Base-by-base conservation (phyloP, 2,329 filamentous ascomycete species). In the Macrophomina tecta region DNA sequence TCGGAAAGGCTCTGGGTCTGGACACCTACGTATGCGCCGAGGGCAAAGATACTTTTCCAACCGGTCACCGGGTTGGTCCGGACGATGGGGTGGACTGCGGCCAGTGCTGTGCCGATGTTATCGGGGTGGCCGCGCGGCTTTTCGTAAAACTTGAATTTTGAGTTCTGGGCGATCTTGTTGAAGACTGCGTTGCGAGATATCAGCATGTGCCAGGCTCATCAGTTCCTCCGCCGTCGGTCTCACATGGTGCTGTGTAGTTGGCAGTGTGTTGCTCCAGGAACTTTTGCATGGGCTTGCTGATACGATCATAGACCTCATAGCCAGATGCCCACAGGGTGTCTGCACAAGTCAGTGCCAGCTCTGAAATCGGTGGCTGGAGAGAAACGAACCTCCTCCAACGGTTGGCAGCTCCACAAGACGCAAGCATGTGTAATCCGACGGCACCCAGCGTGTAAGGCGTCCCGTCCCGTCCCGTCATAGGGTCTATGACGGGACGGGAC, bases 51-150 rank as follows among this genome's bases (percentile, higher is more conserved):
- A 38, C 75, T 67, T 76, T 88, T 88, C 87, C 87, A 89, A 0
- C 87, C 86, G 0, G 87, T 89, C 0, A 89, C 86, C 0, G 87
- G 87, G 69, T 89, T 88, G 0, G 87, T 89, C 11, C 86, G 81
- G 6, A 89, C 80, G 0, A 88, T 81, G 0, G 86, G 86, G 69
- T 89, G 86, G 0, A 82, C 75, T 0, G 86, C 82, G 18, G 75
- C 77, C 14, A 89, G 73, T 1, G 82, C 77, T 1, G 73, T 73
- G 6, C 86, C 86, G 2, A 85, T 75, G 71, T 89, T 89, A 69
- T 84, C 80, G 0, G 86, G 85, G 0, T 83, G 78, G 1, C 86
- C 86, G 18, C 86, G 79, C 9, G 79, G 75, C 40, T 81, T 79
- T 12, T 79, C 75, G 73, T 86, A 84, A 1, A 85, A 69, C 65